phyloP scores from a whole-genome alignment of 1,284 basidiomycete genomes.

The Phylloboletellus chloephorus region DNA sequence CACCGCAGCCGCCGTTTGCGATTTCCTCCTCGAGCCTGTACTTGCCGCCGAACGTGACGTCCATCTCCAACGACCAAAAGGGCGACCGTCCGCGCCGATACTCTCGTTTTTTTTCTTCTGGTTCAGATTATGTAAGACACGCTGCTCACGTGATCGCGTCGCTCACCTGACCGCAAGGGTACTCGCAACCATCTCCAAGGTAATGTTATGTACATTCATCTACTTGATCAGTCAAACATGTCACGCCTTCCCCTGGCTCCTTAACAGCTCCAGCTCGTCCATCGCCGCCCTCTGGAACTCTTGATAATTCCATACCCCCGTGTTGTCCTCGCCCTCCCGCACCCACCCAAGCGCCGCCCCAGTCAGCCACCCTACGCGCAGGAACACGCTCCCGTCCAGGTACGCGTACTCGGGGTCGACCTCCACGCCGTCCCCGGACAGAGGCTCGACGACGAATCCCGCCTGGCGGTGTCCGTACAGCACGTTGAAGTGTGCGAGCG shows the following conservation, averaged over 20 bases:
- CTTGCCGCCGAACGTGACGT: constrained; percentile 82
- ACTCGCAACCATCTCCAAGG: too few relatives aligned
- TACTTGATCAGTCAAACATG: too few relatives aligned
- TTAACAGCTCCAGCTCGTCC: constrained; percentile 24
- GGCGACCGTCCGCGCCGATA: not conserved
- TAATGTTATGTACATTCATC: too few relatives aligned
- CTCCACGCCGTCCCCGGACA: constrained; percentile 19
- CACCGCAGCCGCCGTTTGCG: constrained; percentile 89
- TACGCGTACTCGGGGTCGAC: constrained; percentile 34
- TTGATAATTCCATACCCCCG: constrained; percentile 27
- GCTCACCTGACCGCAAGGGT: constrained; percentile 10
- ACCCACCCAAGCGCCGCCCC: constrained; percentile 47
- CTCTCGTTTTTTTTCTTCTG: constrained; percentile 8
- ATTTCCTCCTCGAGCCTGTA: constrained; percentile 94
- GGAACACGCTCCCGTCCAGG: constrained; percentile 58
- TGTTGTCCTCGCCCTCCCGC: constrained; percentile 39
- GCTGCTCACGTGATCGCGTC: constrained; percentile 26
- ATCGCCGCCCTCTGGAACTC: constrained; percentile 27
- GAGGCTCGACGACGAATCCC: constrained; percentile 32
- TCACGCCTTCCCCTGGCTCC: constrained; percentile 15
- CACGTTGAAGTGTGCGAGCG: constrained; percentile 49
- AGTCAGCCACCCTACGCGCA: constrained; percentile 49
- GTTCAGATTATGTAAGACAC: constrained; percentile 23
- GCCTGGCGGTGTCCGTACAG: constrained; percentile 42
- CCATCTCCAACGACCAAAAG: constrained; percentile 42